These are phyloP conservation scores for Lactuca saligna DNA, from an alignment of 129 eudicot species.

Conservation along the genomic window DNA sequence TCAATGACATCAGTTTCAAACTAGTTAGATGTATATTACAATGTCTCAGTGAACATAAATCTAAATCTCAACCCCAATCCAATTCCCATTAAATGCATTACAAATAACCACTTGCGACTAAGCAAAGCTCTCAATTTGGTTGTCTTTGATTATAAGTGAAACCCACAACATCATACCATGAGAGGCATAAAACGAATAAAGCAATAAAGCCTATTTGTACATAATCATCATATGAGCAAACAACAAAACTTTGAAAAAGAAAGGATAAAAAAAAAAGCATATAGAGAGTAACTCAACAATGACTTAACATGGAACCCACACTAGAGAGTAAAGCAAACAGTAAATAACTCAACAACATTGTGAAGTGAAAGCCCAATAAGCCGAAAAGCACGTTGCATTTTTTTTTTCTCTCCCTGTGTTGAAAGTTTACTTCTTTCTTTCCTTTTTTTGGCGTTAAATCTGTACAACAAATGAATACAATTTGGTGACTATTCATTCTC, in stretches of 20 bases:
- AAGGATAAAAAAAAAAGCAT: too few species aligned
- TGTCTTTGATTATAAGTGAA: too few species aligned
- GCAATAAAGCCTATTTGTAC: not conserved
- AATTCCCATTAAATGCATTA: too few species aligned
- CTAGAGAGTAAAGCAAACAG: not conserved
- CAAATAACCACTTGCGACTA: too few species aligned
- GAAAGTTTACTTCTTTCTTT: slow-evolving; percentile 18
- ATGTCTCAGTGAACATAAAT: too few species aligned
- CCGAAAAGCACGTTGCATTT: slow-evolving; percentile 12
- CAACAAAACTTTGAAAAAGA: slow-evolving; percentile 9
- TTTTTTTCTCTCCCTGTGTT: slow-evolving; percentile 6
- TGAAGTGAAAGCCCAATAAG: slow-evolving; percentile 1
- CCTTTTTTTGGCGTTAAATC: slow-evolving; percentile 30
- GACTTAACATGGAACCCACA: slow-evolving; percentile 8
- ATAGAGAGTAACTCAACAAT: slow-evolving; percentile 23
- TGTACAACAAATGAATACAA: slow-evolving; percentile 42
- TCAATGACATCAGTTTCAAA: too few species aligned
- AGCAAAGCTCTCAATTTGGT: too few species aligned
- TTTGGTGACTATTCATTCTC: slow-evolving; percentile 51
- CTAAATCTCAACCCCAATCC: too few species aligned
- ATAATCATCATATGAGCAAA: slow-evolving; percentile 29
- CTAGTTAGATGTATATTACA: too few species aligned
- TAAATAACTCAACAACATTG: slow-evolving; percentile 19
- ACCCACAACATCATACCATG: not conserved
- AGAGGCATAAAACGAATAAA: not conserved